Evolutionary conservation across 768 basidiomycete genomes (phyloP).

Genomic region (Tubosaeta sp.): DNA sequence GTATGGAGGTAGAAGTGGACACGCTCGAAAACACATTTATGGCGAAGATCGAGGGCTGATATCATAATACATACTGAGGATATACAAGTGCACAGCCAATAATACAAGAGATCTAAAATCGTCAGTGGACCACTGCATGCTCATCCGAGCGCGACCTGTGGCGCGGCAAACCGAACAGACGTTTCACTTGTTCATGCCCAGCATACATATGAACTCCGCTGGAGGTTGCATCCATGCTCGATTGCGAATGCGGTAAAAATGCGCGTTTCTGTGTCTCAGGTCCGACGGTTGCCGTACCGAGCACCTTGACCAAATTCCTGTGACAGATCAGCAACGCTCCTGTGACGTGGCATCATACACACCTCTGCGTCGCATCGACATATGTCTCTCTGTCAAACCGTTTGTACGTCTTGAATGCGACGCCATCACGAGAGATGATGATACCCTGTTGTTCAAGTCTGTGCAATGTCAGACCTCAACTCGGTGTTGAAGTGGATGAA

Average conservation of each 20-base stretch:
- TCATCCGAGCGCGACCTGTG: constrained; percentile 5
- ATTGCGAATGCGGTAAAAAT: constrained; percentile 3
- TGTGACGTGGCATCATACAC: background rate
- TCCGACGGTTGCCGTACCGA: constrained; percentile 42
- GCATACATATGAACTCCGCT: background rate
- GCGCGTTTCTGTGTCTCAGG: constrained; percentile 6
- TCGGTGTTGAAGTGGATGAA: background rate
- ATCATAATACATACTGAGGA: background rate
- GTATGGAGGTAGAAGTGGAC: constrained; percentile 31
- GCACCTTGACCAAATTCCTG: constrained; percentile 53
- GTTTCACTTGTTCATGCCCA: background rate
- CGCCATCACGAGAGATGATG: constrained; percentile 53
- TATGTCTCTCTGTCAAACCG: constrained; percentile 61
- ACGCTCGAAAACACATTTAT: constrained; percentile 22
- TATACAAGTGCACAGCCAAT: background rate
- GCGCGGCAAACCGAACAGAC: constrained; percentile 1
- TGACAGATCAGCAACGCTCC: background rate
- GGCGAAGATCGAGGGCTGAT: constrained; percentile 14
- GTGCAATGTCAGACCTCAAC: background rate
- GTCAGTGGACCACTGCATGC: background rate
- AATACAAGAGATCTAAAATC: background rate
- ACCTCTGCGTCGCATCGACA: constrained; percentile 70
- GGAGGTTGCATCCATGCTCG: background rate
- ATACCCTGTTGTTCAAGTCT: constrained; percentile 52
- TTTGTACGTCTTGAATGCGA: constrained; percentile 61